Conservation (phyloP, 495 filamentous ascomycete species). For the Aspergillus bridgeri region DNA sequence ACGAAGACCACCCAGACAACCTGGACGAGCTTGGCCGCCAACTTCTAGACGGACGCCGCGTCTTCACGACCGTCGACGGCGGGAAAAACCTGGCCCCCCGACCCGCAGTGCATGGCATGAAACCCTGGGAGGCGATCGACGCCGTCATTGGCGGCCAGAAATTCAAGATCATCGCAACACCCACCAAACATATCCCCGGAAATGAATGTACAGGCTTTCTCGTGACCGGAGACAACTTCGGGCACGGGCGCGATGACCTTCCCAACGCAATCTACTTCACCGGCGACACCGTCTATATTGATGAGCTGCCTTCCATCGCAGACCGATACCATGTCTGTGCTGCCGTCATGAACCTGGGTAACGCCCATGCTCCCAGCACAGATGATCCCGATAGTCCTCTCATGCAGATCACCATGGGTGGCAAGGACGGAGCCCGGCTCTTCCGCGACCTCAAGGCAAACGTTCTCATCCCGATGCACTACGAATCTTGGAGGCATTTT, state of each 20-base stretch:
- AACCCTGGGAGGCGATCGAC: constrained; percentile 25
- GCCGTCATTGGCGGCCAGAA: constrained; percentile 22
- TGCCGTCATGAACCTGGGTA: constrained; percentile 28
- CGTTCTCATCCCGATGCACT: constrained; percentile 49
- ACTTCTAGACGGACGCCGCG: constrained; percentile 46
- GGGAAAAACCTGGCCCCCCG: constrained; percentile 40
- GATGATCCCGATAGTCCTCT: neutral
- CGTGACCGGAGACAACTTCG: constrained; percentile 35
- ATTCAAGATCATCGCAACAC: constrained; percentile 39
- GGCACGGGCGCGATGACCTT: constrained; percentile 26
- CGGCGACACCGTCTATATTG: constrained; percentile 51
- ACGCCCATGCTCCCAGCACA: neutral
- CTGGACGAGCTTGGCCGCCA: constrained; percentile 41
- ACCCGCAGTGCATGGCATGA: constrained; percentile 39
- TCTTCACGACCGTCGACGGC: constrained; percentile 51
- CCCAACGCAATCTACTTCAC: constrained; percentile 53
- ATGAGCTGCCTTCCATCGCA: constrained; percentile 30
- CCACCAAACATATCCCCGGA: constrained; percentile 43
- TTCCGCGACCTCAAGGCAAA: constrained; percentile 40
- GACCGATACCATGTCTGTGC: constrained; percentile 17
- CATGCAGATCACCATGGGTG: constrained; percentile 37
- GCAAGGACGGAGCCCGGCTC: constrained; percentile 37
- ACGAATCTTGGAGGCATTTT: constrained; percentile 50
- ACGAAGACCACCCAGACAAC: constrained; percentile 56
- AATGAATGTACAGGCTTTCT: constrained; percentile 51